Base-by-base conservation (phyloP, 2,329 filamentous ascomycete genomes). In the Paecilomyces formosus region DNA sequence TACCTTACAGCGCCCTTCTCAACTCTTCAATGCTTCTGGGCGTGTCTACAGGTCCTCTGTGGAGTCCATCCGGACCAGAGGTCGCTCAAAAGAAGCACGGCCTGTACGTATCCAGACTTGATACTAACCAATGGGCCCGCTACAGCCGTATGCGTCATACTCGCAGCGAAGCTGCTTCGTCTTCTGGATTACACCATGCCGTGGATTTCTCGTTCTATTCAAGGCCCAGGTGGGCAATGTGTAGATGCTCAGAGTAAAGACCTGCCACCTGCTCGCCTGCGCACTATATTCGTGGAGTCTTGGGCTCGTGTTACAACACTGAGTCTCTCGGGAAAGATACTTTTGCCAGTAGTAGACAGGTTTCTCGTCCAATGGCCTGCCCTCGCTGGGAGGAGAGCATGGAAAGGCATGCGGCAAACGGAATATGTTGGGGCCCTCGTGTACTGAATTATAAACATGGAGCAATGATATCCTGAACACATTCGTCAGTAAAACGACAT, bases 71-170 rank as follows among this genome's bases (percentile, higher is more conserved):
- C 67, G 1, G 71, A 72, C 50, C 72, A 76, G 58, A 61, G 59
- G 7, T 56, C 35, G 56, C 65, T 61, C 60, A 68, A 61, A 3
- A 58, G 57, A 13, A 55, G 58, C 5, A 60, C 65, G 22, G 66
- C 68, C 13, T 70, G 70, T 5, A 56, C 70, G 64, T 86, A 84
- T 60, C 92, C 91, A 0, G 86, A 90, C 66, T 75, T 93, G 1
- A 87, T 97, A 57, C 77, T 95, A 57, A 91, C 88, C 55, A 97
- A 97, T 68, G 93, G 93, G 0, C 93, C 93, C 0, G 93, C 88
- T 0, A 96, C 91, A 0, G 90, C 88, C 0, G 90, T 96, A 61
- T 87, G 96, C 35, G 79, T 96, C 54, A 73, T 88, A 3, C 68
- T 87, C 2, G 83, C 84, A 0, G 78, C 79, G 1, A 72, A 83